Conservation (phyloP, 129 eudicot genomes). For the Pulicaria dysenterica region DNA sequence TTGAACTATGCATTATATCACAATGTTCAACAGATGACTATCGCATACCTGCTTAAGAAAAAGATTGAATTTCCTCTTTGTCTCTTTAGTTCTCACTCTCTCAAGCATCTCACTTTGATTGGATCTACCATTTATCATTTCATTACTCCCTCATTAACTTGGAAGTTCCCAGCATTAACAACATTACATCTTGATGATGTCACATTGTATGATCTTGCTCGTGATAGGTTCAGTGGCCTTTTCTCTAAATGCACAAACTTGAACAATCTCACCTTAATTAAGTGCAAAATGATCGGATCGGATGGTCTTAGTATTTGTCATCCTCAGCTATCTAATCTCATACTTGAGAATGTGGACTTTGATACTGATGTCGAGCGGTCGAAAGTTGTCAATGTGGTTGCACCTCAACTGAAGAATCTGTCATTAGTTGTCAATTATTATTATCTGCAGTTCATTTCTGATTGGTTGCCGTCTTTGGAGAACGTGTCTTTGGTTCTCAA, state of each 20-base stretch:
- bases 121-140: not conserved
- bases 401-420: too few species aligned
- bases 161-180: slow-evolving; percentile 28
- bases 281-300: not conserved
- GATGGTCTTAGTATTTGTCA: slow-evolving; percentile 7
- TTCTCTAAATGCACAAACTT: slow-evolving; percentile 8
- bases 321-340: slow-evolving; percentile 11
- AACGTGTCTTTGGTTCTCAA: not conserved
- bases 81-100: not conserved
- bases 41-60: slow-evolving; percentile 3
- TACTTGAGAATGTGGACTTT: too few species aligned
- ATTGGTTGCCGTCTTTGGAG: slow-evolving; percentile 4
- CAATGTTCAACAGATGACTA: slow-evolving; percentile 20
- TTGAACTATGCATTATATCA: slow-evolving; percentile 25
- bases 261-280: slow-evolving; percentile 16
- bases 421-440: too few species aligned
- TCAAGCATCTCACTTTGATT: slow-evolving; percentile 12
- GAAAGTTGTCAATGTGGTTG: too few species aligned
- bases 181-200: slow-evolving; percentile 13
- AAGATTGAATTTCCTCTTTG: slow-evolving; percentile 6
- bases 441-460: not conserved
- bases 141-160: not conserved
- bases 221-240: not conserved
- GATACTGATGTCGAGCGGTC: too few species aligned
- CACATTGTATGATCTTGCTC: not conserved